Conservation (phyloP, 148 eudicot species). For the Chenopodium suecicum region DNA sequence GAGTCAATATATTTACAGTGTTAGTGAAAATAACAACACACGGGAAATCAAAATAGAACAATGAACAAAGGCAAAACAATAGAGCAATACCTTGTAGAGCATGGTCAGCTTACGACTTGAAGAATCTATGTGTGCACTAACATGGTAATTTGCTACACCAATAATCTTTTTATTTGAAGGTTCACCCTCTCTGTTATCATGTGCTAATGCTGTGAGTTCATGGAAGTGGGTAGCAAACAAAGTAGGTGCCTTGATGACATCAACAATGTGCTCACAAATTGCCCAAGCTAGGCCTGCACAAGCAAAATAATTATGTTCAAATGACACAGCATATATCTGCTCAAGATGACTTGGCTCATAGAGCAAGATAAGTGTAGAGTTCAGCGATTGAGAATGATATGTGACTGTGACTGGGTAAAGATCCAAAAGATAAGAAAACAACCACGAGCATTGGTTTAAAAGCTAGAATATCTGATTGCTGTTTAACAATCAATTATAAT, state of each 20-base stretch:
- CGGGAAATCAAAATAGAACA: neutral
- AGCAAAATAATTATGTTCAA: neutral
- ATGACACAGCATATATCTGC: neutral
- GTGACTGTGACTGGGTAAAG: neutral
- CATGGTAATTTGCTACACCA: slow-evolving; percentile 91
- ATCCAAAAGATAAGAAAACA: neutral
- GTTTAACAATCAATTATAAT: neutral
- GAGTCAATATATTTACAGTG: neutral
- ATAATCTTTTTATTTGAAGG: slow-evolving; percentile 40
- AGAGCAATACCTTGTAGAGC: slow-evolving; percentile 78
- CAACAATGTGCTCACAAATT: slow-evolving; percentile 92
- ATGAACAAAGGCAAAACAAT: neutral
- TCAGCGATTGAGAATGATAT: neutral
- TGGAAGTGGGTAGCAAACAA: slow-evolving; percentile 99
- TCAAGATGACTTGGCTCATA: neutral
- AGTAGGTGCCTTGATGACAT: slow-evolving; percentile 89
- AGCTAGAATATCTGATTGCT: neutral
- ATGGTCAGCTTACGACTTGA: slow-evolving; percentile 90
- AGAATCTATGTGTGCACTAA: slow-evolving; percentile 95
- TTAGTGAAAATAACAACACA: neutral
- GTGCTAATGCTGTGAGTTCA: slow-evolving; percentile 92
- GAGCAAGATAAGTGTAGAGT: neutral
- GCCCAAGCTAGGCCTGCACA: slow-evolving; percentile 97
- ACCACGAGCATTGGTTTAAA: neutral
- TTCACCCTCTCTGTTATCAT: slow-evolving; percentile 43